Evolutionary conservation across 2,329 filamentous ascomycete genomes (phyloP), one percentile per base, ranked within the genome.

Genomic region (Monosporascus ibericus): DNA sequence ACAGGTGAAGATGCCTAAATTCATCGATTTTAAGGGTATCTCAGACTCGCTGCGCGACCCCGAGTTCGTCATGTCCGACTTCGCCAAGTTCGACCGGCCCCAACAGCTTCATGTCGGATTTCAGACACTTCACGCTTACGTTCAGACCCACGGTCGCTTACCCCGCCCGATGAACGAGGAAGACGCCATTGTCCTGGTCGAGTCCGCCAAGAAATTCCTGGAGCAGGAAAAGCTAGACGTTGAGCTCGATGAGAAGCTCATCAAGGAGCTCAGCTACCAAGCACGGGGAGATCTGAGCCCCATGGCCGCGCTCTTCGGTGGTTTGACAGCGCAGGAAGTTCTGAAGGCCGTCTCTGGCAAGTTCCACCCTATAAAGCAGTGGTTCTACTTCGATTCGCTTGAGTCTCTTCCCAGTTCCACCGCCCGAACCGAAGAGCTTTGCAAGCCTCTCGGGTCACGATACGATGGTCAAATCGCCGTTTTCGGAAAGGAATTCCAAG

Each of bases 401-500:
- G 94, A 99, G 71, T 96, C 94, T 9, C 79, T 99, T 2, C 92
- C 94, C 1, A 80, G 85, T 2, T 88, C 82, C 17, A 81, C 79
- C 44, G 77, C 81, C 58, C 86, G 94, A 59, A 90, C 87, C 3
- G 88, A 95, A 64, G 91, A 95, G 71, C 79, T 88, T 47, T 99
- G 94, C 80, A 87, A 89, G 70, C 92, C 94, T 37, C 76, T 82
- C 38, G 88, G 88, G 46, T 88, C 86, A 54, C 86, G 94, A 53
- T 99, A 99, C 67, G 94, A 99, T 70, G 94, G 94, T 3, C 94
- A 99, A 68, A 95, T 99, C 65, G 92, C 90, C 2, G 94, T 99
- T 1, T 95, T 99, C 60, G 94, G 94, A 56, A 87, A 82, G 63
- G 89, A 96, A 58, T 99, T 86, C 71, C 94, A 99, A 71, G 87